Percentiles rank a stretch among this genome's conserved stretches.
Evolutionary conservation across 768 basidiomycete genomes (phyloP).

Genomic region (Amanita polypyramis): DNA sequence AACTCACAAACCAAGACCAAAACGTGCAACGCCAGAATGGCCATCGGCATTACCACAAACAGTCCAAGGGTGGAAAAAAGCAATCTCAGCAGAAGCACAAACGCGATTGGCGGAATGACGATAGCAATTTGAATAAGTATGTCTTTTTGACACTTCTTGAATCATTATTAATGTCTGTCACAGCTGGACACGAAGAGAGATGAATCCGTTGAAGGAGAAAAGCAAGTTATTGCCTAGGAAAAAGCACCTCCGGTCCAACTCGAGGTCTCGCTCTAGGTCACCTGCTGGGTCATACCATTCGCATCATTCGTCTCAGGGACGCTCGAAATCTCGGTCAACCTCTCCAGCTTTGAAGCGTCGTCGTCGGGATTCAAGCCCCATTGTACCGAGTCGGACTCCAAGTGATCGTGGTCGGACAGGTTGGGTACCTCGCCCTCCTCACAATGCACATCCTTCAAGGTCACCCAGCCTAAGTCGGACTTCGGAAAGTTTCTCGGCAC

Average conservation of each 20-base stretch:
- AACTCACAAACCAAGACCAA: constrained; percentile 33
- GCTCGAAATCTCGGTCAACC: constrained; percentile 49
- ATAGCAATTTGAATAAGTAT: constrained; percentile 69
- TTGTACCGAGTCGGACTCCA: constrained; percentile 35
- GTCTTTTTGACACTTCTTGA: constrained; percentile 13
- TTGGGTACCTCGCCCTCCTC: constrained; percentile 18
- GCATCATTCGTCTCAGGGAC: constrained; percentile 51
- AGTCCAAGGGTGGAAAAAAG: constrained; percentile 22
- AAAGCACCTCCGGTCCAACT: constrained; percentile 36
- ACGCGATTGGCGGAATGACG: constrained; percentile 47
- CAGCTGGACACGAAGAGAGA: constrained; percentile 64
- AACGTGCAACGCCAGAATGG: constrained; percentile 27
- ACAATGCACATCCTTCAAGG: constrained; percentile 18
- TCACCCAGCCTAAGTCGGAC: constrained; percentile 37
- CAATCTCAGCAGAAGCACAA: constrained; percentile 28
- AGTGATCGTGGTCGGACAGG: constrained; percentile 32
- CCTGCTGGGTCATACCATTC: constrained; percentile 59
- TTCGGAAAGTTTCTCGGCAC: constrained; percentile 21
- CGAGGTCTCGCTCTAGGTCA: constrained; percentile 53
- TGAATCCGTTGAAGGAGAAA: constrained; percentile 28
- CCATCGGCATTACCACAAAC: constrained; percentile 22
- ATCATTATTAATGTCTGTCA: constrained; percentile 2
- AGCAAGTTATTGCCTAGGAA: constrained; percentile 27
- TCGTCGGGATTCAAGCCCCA: constrained; percentile 42
- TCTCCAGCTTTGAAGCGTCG: constrained; percentile 50